These are phyloP conservation scores for Phytophthora citrophthora DNA, from an alignment of 352 stramenopile species.

Conservation along the genomic window DNA sequence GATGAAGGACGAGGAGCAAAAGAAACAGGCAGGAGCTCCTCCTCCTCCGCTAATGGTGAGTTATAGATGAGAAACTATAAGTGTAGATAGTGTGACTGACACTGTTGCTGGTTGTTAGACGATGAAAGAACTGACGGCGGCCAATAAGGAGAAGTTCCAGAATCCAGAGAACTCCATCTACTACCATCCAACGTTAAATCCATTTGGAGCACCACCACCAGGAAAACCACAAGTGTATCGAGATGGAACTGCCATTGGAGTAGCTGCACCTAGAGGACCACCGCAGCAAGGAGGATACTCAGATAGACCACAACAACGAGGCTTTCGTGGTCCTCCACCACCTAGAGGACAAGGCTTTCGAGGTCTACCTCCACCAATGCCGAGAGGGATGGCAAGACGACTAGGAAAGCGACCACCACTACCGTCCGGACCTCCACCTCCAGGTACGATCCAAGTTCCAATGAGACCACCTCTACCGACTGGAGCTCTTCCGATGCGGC, in stretches of 20 bases:
- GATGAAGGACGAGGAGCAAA: conserved; percentile 49
- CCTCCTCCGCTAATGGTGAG: conserved; percentile 40
- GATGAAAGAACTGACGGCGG: conserved; percentile 53
- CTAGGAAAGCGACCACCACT: conserved; percentile 72
- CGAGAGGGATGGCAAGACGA: conserved; percentile 30
- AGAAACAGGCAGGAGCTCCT: conserved; percentile 42
- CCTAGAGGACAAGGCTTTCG: conserved; percentile 1
- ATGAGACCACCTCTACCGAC: conserved; percentile 57
- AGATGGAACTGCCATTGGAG: conserved; percentile 8
- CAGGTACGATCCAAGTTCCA: conserved; percentile 69
- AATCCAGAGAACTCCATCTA: conserved; percentile 86
- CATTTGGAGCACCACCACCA: conserved; percentile 72
- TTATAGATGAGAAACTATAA: not conserved
- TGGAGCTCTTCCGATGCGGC: conserved; percentile 40
- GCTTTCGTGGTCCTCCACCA: conserved; percentile 7
- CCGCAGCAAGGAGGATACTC: conserved; percentile 12
- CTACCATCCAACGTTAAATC: conserved; percentile 82
- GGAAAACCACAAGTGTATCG: conserved; percentile 70
- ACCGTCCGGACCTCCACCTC: conserved; percentile 56
- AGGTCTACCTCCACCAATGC: conserved; percentile 11
- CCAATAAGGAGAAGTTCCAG: conserved; percentile 71
- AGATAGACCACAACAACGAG: conserved; percentile 19
- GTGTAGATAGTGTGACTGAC: not conserved
- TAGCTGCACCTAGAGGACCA: conserved; percentile 9
- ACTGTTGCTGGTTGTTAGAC: conserved; percentile 31